Percentiles rank a stretch among this genome's conserved stretches.
These are phyloP conservation scores for Periglandula ipomoeae DNA, from an alignment of 2,329 filamentous ascomycete genomes.

Conservation along the genomic window DNA sequence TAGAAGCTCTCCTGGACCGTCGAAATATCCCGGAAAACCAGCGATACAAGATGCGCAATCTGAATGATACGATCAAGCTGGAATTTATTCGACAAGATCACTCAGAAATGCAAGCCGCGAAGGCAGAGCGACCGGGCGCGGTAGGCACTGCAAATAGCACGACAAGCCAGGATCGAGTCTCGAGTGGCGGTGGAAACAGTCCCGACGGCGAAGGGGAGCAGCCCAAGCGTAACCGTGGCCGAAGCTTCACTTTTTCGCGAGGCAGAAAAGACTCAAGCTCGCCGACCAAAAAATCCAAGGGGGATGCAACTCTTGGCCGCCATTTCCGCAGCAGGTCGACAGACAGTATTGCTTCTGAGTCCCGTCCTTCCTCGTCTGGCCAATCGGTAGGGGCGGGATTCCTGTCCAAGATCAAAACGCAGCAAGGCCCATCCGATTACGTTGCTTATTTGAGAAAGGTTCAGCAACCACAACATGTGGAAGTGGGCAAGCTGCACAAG, in stretches of 20 bases:
- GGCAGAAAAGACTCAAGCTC: constrained; percentile 54
- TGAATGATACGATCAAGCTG: constrained; percentile 85
- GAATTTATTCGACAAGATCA: constrained; percentile 91
- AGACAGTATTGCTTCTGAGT: constrained; percentile 57
- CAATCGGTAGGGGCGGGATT: constrained; percentile 48
- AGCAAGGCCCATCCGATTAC: constrained; percentile 72
- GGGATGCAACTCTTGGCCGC: constrained; percentile 52
- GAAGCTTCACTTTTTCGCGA: constrained; percentile 69
- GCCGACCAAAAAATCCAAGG: constrained; percentile 65
- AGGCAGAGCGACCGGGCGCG: constrained; percentile 34
- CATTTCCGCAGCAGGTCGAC: constrained; percentile 64
- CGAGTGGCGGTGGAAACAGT: constrained; percentile 22
- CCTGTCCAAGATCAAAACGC: constrained; percentile 61
- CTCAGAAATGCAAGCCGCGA: constrained; percentile 52
- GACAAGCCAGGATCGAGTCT: constrained; percentile 23
- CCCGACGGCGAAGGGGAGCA: constrained; percentile 36
- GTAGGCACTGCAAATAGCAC: constrained; percentile 31
- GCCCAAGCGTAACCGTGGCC: constrained; percentile 37
- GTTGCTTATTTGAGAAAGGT: constrained; percentile 77
- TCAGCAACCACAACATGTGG: constrained; percentile 71
- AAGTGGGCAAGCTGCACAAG: constrained; percentile 94
- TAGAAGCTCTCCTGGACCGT: constrained; percentile 64
- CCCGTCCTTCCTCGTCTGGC: constrained; percentile 38
- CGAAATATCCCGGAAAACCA: constrained; percentile 92
- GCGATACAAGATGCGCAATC: constrained; percentile 85